Evolutionary conservation across 2,329 filamentous ascomycete species (phyloP), one percentile per base, ranked within the genome.

Genomic region (Calonectria honghensis): DNA sequence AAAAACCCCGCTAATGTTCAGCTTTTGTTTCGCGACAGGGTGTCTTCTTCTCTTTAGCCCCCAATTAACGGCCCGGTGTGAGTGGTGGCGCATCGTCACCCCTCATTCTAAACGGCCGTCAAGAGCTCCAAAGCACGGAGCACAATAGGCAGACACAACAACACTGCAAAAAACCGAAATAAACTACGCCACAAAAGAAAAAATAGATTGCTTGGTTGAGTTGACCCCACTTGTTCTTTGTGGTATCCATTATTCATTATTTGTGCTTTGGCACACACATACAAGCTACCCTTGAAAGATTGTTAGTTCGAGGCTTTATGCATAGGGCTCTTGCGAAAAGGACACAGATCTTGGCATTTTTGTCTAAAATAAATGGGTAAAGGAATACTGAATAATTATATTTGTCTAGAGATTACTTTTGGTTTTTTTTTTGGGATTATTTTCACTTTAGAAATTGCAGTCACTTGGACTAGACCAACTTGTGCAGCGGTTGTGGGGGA

Each of bases 21-120:
- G 57, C 32, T 41, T 18, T 27, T 41, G 57, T 37, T 37, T 63
- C 57, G 39, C 27, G 35, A 37, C 35, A 27, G 35, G 57, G 35
- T 39, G 35, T 63, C 39, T 63, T 41, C 39, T 63, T 41, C 39
- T 63, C 31, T 61, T 63, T 41, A 13, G 35, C 57, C 57, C 37
- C 57, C 35, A 63, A 29, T 24, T 29, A 29, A 61, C 18, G 5
- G 24, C 52, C 9, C n/a, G 57, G n/a, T 6, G 27, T 41, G 24
- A 39, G 24, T 20, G 35, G 39, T 32, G 37, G 35, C 57, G 57
- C 16, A 16, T 63, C 45, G 16, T 39, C 35, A 27, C 32, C 20
- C 13, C n/a, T 39, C 14, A 48, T 24, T 48, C 45, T n/a, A 48
- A 48, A 48, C 45, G 45, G 45, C 45, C 45, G 45, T 48, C 20